Conservation (phyloP, 805 yeast species). For the Wickerhamomyces rabaulensis region DNA sequence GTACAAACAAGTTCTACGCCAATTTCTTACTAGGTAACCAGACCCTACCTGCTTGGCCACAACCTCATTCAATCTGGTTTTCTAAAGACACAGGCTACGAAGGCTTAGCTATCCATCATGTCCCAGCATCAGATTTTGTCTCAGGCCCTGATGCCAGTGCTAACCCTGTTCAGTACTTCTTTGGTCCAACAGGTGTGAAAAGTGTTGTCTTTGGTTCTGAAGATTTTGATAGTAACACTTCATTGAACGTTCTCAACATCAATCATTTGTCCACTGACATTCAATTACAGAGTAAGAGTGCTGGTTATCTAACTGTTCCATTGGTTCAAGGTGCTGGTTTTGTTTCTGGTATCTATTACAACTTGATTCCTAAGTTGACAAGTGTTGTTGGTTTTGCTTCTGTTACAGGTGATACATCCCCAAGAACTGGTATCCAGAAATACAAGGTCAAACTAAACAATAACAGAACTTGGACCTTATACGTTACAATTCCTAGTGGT, state of each 20-base stretch:
- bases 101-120: constrained; percentile 69
- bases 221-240: constrained; percentile 31
- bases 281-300: constrained; percentile 18
- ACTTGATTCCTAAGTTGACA: constrained; percentile 48
- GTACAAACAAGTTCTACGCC: constrained; percentile 76
- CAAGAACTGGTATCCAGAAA: constrained; percentile 42
- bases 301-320: constrained; percentile 47
- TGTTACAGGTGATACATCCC: constrained; percentile 34
- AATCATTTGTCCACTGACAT: constrained; percentile 31
- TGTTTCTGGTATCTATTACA: constrained; percentile 58
- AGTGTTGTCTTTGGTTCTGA: constrained; percentile 48
- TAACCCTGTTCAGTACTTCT: constrained; percentile 53
- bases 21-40: constrained; percentile 65
- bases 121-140: constrained; percentile 53
- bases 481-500: constrained; percentile 43
- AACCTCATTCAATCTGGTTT: constrained; percentile 75
- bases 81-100: constrained; percentile 39
- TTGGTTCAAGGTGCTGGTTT: constrained; percentile 81
- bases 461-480: constrained; percentile 62
- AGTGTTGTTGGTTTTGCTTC: constrained; percentile 61
- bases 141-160: constrained; percentile 59
- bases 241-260: constrained; percentile 25
- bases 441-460: constrained; percentile 51
- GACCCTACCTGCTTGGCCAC: constrained; percentile 71
- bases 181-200: constrained; percentile 62